phyloP scores from a whole-genome alignment of 345 rosid genomes.

The Excoecaria cochinchinensis region DNA sequence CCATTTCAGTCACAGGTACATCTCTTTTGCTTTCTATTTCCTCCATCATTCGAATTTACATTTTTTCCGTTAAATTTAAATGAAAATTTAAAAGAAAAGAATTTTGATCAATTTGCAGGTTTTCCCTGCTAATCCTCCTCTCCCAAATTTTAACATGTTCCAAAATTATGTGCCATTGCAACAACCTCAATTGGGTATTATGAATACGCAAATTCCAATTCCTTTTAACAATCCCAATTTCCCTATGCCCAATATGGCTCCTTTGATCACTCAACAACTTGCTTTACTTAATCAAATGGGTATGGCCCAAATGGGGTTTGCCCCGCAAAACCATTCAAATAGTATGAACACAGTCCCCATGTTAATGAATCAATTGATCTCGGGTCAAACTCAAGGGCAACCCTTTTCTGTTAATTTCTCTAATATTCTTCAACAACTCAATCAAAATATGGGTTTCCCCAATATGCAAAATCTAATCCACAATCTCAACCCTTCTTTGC shows the following conservation, averaged over 20 bases:
- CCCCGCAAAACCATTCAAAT: slow-evolving; percentile 13
- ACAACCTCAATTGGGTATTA: slow-evolving; percentile 33
- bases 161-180: slow-evolving; percentile 25
- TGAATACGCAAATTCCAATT: slow-evolving; percentile 40
- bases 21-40: neutral
- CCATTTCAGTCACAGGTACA: slow-evolving; percentile 9
- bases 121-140: slow-evolving; percentile 10
- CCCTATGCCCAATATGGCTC: slow-evolving; percentile 24
- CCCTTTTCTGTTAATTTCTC: slow-evolving; percentile 20
- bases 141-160: slow-evolving; percentile 6
- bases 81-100: no score
- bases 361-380: slow-evolving; percentile 30
- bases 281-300: slow-evolving; percentile 25
- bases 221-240: slow-evolving; percentile 26
- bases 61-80: no score
- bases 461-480: slow-evolving; percentile 38
- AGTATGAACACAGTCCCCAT: slow-evolving; percentile 15
- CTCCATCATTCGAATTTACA: no score
- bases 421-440: slow-evolving; percentile 36
- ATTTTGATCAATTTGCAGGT: slow-evolving; percentile 6
- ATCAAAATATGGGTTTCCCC: slow-evolving; percentile 36
- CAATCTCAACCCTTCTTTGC: slow-evolving; percentile 38
- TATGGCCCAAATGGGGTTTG: slow-evolving; percentile 17
- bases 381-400: slow-evolving; percentile 38
- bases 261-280: slow-evolving; percentile 38